phyloP scores from a whole-genome alignment of 192 early-diverging fungal genomes.

The Phycomyces blakesleeanus region DNA sequence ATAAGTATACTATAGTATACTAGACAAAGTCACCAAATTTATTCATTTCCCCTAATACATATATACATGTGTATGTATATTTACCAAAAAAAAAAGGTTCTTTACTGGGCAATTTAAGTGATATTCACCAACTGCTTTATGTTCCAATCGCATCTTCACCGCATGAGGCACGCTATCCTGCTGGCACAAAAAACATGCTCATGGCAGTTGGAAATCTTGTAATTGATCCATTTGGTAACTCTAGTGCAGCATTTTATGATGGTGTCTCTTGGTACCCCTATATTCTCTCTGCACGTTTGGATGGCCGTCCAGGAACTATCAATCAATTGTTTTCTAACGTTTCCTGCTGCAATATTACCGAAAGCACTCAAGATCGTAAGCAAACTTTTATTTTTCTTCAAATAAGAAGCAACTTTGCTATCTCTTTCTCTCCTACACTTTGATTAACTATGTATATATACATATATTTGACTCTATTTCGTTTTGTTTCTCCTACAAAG shows the following conservation, averaged over 20 bases:
- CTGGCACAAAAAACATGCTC: constrained; percentile 28
- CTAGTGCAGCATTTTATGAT: constrained; percentile 44
- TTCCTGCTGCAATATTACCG: constrained; percentile 1
- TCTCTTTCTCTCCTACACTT: too few relatives aligned
- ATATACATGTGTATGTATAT: too few relatives aligned
- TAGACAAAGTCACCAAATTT: too few relatives aligned
- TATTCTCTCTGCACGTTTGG: constrained; percentile 31
- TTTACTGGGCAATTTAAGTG: constrained; percentile 2
- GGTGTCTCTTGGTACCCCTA: constrained; percentile 45
- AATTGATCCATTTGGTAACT: constrained; percentile 35
- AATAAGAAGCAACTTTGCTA: too few relatives aligned
- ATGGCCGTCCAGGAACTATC: constrained; percentile 23
- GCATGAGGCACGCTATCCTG: constrained; percentile 12
- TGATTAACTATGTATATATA: too few relatives aligned
- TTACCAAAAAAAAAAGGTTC: too few relatives aligned
- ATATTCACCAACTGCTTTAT: constrained; percentile 15
- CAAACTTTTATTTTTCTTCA: not conserved
- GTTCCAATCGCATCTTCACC: constrained; percentile 10
- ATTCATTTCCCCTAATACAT: too few relatives aligned
- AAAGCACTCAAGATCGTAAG: constrained; percentile 16
- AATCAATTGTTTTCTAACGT: constrained; percentile 15
- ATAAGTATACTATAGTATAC: too few relatives aligned
- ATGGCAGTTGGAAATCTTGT: constrained; percentile 41
- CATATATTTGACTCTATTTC: not conserved
- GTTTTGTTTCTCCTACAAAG: constrained; percentile 7